phyloP scores from a whole-genome alignment of 1,284 basidiomycete species.

The Ustilago shanxiensis region DNA sequence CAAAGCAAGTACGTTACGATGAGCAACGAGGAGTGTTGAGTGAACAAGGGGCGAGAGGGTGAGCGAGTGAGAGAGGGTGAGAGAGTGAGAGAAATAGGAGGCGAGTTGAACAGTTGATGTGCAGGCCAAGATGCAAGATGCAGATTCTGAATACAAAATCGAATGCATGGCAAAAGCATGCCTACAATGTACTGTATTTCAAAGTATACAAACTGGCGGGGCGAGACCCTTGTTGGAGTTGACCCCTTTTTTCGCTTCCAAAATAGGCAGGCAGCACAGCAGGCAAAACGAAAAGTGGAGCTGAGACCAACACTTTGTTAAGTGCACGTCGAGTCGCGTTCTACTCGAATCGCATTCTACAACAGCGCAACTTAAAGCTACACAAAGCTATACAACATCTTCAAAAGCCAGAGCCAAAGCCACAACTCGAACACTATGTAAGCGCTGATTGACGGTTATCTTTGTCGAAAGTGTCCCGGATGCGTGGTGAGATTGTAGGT shows the following conservation, averaged over 20 bases:
- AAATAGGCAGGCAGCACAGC: background rate
- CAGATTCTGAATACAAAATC: no score
- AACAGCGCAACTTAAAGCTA: no score
- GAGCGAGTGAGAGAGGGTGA: background rate
- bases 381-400: no score
- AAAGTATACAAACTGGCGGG: background rate
- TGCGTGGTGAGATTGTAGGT: no score
- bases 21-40: background rate
- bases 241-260: slow-evolving; percentile 8
- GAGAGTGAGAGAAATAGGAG: slow-evolving; percentile 13
- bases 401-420: no score
- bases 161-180: no score
- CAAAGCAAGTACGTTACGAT: no score
- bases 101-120: background rate
- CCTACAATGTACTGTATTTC: no score
- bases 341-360: no score
- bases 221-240: slow-evolving; percentile 14
- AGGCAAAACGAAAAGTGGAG: slow-evolving; percentile 21
- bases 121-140: slow-evolving; percentile 4
- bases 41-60: background rate
- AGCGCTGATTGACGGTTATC: no score
- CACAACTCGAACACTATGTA: no score
- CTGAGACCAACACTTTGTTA: slow-evolving; percentile 36
- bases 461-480: no score
- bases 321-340: slow-evolving; percentile 16